Evolutionary conservation across 371 early-diverging fungal genomes (phyloP), one percentile per base, ranked within the genome.

Genomic region (Apophysomyces ossiformis): DNA sequence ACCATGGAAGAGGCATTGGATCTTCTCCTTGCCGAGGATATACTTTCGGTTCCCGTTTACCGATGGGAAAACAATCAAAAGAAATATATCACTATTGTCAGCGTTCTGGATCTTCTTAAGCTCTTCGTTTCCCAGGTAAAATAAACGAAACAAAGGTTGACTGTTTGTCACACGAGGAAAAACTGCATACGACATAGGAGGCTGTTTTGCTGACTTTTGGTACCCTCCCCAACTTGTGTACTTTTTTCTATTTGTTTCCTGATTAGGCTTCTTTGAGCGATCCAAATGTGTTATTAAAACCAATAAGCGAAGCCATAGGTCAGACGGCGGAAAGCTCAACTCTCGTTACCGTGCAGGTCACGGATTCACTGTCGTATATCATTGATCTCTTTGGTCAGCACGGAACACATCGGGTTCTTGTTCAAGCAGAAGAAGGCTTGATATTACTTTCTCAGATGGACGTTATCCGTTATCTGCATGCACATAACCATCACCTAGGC

Each of bases 1-100:
- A 86, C 86, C 2, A 75, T 88, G 58, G 88, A 88, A 69, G 73
- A 84, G 54, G 85, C 85, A n/a, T 80, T 88, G 68, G 82, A 86
- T 65, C 67, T 85, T 15, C 72, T 88, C 8, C 69, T 83, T 15
- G 74, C 78, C 11, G 69, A 85, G 54, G 85, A 88, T 63, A 85
- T 88, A 13, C 71, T 83, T 1, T 85, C 88, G n/a, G 81, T 85
- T 7, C 88, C 88, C 4, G 85, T 88, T 16, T 88, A 88, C 68
- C 68, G 76, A 16, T 41, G 65, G 9, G 70, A 75, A 15, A 72
- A 74, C 57, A 69, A 73, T 35, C 73, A 69, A 69, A 84, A 84
- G 61, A 41, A 66, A 26, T 88, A 88, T 69, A 62, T 88, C 15
- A 77, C 84, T 37, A 85, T 88, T 65, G 82, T 88, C 43, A 83